Evolutionary conservation across 1,284 basidiomycete genomes (phyloP), one percentile per base, ranked within the genome.

Genomic region (Rugosomyces carneus): DNA sequence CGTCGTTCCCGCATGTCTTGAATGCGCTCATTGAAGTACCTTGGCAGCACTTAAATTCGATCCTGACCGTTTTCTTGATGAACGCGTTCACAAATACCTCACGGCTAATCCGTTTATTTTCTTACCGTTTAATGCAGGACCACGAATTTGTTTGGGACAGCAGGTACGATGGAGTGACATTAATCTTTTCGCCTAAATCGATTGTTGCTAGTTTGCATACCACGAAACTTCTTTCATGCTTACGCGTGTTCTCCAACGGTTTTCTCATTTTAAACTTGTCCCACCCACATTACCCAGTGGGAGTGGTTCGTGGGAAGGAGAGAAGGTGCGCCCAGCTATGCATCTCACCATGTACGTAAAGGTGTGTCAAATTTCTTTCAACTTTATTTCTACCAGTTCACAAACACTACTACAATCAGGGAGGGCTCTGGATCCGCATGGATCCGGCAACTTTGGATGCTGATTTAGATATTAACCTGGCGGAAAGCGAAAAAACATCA

Each of bases 91-190:
- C 40, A 74, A 74, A 57, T 77, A 76, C 49, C 62, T 79, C 19
- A 68, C 65, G 2, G 66, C 70, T 1, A 80, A 80, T 55, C 78
- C 78, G 1, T 78, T 73, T 60, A 78, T 80, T 35, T 82, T 80
- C 62, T 57, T 74, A 3, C 78, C 78, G 3, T 80, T 80, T 67
- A 79, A 79, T 50, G 76, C 71, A 0, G 77, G 78, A 2, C 78
- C 78, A 2, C 62, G 77, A 2, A 78, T 80, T 45, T 81, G 78
- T 53, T 67, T 82, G 2, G 79, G 80, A 2, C 78, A 82, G 58
- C 76, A 76, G 61, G 72, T 70, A 35, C 15, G 53, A 44, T 26
- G 24, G 24, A 5, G 24, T 5, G 5, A 18, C 11, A 7, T 2
- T 27, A 18, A 31, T 40, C 37, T 21, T 9, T 40, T 18, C 5